These are phyloP conservation scores for Verticillium klebahnii DNA, from an alignment of 2,329 filamentous ascomycete species.

Conservation along the genomic window DNA sequence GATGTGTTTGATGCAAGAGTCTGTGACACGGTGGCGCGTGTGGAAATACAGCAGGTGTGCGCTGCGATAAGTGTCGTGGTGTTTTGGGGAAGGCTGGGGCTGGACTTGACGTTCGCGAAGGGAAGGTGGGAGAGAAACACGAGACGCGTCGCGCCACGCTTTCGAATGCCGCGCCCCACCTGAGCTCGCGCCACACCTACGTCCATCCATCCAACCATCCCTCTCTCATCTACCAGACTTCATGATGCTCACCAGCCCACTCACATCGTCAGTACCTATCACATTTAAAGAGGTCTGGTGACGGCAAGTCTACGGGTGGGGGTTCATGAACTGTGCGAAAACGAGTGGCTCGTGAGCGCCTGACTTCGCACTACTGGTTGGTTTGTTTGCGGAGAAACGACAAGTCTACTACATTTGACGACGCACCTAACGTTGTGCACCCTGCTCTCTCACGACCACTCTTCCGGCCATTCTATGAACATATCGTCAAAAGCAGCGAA, in stretches of 20 bases:
- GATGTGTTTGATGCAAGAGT: background rate
- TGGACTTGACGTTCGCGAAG: background rate
- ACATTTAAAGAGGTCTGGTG: too few species aligned
- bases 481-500: background rate
- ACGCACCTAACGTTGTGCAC: too few species aligned
- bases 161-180: background rate
- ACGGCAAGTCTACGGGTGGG: too few species aligned
- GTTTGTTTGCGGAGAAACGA: too few species aligned
- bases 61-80: background rate
- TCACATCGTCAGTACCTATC: too few species aligned
- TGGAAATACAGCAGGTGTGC: background rate
- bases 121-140: background rate
- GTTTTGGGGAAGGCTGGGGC: background rate
- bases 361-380: too few species aligned
- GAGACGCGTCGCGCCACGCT: background rate
- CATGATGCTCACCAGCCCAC: too few species aligned
- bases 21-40: background rate
- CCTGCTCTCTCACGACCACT: conserved; percentile 3
- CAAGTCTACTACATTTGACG: too few species aligned
- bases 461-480: background rate
- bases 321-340: too few species aligned
- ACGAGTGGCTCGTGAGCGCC: too few species aligned
- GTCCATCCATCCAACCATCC: background rate
- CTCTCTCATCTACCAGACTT: background rate
- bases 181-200: conserved; percentile 2